Base-by-base conservation (phyloP, 148 eudicot genomes). In the Salicornia ramosissima region DNA sequence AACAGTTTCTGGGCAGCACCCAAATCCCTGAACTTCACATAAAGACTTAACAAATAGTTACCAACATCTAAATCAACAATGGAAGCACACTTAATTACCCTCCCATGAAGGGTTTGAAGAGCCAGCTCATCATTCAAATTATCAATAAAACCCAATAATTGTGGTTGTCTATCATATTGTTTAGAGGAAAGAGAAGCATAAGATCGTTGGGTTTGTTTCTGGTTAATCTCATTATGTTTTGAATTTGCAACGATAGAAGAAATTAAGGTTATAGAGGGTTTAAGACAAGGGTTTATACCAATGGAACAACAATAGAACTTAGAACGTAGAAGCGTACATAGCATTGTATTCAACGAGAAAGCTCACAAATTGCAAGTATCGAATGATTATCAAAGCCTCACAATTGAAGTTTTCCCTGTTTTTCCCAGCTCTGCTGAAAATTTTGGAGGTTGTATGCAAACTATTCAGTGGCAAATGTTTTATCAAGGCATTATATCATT, bases 1-100 rank as follows among this genome's bases (percentile, higher is more conserved):
- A 92, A 87, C 96, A 89, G 28, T 42, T 79, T 80, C 69, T 64
- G 78, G 31, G 96, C 97, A 76, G 55, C 13, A 5, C 70, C 51
- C 34, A 79, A 78, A 75, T 77, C 64, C 63, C 64, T 69, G 47
- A 72, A 78, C 68, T 80, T 87, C 2, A 72, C 68, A 68, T 92
- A 92, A 0, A 80, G 73, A 55, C 77, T 83, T 64, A 92, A 45
- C 46, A 92, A 34, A 74, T 87, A 82, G 66, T 90, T 89, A 36
- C 70, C 78, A 25, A 74, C 81, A 30, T 78, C 77, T 54, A 80
- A 68, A 45, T 77, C 72, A 22, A 15, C 62, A 26, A 69, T 22
- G 46, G 80, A 78, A 46, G 81, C 93, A 47, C 79, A 70, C 77
- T 90, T 88, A 12, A 82, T 74, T 8, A 74, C 67, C 33, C 45